phyloP scores from a whole-genome alignment of 768 basidiomycete species.

The Guyanaporus albipodus region DNA sequence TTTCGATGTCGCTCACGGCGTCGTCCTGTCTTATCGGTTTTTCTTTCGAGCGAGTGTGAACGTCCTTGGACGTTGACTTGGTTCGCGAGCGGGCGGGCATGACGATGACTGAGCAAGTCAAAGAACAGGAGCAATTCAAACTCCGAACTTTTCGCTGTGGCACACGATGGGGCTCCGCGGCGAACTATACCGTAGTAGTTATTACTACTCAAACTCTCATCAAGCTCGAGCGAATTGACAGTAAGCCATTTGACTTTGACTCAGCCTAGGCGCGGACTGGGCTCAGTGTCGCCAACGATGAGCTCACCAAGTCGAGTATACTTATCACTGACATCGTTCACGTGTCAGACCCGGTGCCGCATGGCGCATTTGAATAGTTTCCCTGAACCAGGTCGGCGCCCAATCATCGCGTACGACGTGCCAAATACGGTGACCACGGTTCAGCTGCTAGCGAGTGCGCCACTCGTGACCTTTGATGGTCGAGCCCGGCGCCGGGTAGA shows the following conservation, averaged over 20 bases:
- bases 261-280: not conserved
- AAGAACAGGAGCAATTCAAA: conserved; percentile 30
- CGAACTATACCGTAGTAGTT: too few species aligned
- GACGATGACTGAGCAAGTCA: conserved; percentile 19
- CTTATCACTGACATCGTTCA: conserved; percentile 1
- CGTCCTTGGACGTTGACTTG: conserved; percentile 29
- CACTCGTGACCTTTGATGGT: not conserved
- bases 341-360: conserved; percentile 8
- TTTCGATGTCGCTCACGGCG: conserved; percentile 25
- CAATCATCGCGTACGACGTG: not conserved
- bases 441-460: not conserved
- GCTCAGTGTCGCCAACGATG: not conserved
- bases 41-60: conserved; percentile 16
- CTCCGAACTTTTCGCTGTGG: conserved; percentile 30
- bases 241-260: not conserved
- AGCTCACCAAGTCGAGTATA: too few species aligned
- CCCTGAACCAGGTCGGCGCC: too few species aligned
- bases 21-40: conserved; percentile 17
- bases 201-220: too few species aligned
- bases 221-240: conserved; percentile 9
- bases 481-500: not conserved
- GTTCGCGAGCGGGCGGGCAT: conserved; percentile 49
- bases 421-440: conserved; percentile 14
- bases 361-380: conserved; percentile 19
- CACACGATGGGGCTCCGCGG: conserved; percentile 8